Evolutionary conservation across 2,329 filamentous ascomycete species (phyloP), one percentile per base, ranked within the genome.

Genomic region (Cercospora sp.): DNA sequence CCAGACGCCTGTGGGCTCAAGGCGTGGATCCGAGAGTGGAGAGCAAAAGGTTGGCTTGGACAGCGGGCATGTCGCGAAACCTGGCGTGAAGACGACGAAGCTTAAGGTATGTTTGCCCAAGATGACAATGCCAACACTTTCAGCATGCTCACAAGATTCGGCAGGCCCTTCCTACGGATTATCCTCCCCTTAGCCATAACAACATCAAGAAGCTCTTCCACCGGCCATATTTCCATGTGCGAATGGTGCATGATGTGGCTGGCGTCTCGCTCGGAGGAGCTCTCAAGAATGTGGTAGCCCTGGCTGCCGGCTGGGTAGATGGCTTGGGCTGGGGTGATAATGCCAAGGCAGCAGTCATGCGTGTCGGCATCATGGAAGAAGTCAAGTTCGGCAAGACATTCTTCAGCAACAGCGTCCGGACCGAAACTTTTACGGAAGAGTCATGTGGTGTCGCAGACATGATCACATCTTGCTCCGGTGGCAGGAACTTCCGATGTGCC

Each of bases 251-350:
- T 40, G 95, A 99, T 77, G 95, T 99, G n/a, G 95, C 94, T 0
- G 95, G 95, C 73, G 94, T 97, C 0, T 98, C 95, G 5, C 89
- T 99, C 36, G 91, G 94, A 53, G 95, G 95, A 69, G 95, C 95
- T 0, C 84, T 99, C 74, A 99, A 99, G 86, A 99, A 99, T 84
- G 90, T 99, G 72, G 92, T 99, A 65, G 95, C 95, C 5, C 84
- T 99, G 18, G 94, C 93, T 5, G 94, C 95, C 33, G 95, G 95
- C 67, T 99, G 97, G 80, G 93, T 98, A 55, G 93, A 97, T 72
- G 95, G 95, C 40, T 88, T 94, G 69, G 94, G 94, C 72, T 99
- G 95, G 94, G 95, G 95, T 76, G 94, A 98, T 84, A 99, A 98
- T 75, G 94, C 94, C 73, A 98, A 99, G 84, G 93, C 95, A n/a